These are phyloP conservation scores for Gigaspora rosea DNA, from an alignment of 192 early-diverging fungal species.

Conservation along the genomic window DNA sequence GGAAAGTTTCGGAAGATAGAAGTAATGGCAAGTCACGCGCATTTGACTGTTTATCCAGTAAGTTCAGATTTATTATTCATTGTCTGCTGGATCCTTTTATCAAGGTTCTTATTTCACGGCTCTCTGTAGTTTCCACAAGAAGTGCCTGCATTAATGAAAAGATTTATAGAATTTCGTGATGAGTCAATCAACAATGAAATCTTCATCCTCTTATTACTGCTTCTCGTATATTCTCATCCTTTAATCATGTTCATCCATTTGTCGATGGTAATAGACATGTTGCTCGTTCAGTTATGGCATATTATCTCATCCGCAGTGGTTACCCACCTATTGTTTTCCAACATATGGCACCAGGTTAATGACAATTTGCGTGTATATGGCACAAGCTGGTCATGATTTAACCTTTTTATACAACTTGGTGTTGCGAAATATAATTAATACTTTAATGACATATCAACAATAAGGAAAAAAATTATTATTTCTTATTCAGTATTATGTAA, in stretches of 20 bases:
- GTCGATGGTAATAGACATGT: no score
- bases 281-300: constrained; percentile 26
- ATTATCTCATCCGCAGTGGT: constrained; percentile 5
- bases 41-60: constrained; percentile 17
- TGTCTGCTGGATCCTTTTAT: neutral
- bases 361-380: neutral
- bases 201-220: constrained; percentile 1
- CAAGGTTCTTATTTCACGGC: no score
- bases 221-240: constrained; percentile 9
- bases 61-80: constrained; percentile 13
- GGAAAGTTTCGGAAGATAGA: constrained; percentile 6
- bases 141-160: constrained; percentile 21
- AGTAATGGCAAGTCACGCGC: no score
- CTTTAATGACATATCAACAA: no score
- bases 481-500: no score
- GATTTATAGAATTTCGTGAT: constrained; percentile 5
- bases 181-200: neutral
- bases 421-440: constrained; percentile 1
- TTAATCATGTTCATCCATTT: no score
- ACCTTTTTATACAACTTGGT: neutral
- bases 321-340: constrained; percentile 26
- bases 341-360: neutral
- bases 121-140: neutral
- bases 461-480: no score
- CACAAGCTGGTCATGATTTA: neutral